Evolutionary conservation across 208 protist genomes (phyloP), one percentile per base, ranked within the genome.

Genomic region (Acanthamoeba culbertsoni): DNA sequence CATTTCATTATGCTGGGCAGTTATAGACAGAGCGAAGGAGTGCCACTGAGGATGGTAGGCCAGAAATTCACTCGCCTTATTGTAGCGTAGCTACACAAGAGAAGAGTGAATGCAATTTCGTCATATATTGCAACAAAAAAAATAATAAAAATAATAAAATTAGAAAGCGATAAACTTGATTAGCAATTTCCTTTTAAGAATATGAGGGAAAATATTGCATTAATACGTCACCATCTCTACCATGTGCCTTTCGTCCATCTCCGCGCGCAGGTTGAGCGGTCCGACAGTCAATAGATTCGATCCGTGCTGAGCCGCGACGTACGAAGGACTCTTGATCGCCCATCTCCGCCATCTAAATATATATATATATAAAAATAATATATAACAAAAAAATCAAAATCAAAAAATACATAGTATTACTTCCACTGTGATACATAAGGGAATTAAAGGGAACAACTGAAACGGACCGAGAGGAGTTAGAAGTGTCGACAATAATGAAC

Each of bases 231-330:
- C 84, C 84, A 91, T 23, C 35, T 91, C 84, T 16, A 65, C 26
- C 84, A 91, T 91, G 37, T 68, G 84, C 37, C 45, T 20, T 12
- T 75, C 33, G 43, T 91, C 84, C 84, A 91, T 91, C 37, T 91
- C 84, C 28, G 84, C 84, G 28, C 84, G 48, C 35, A 91, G 84
- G 84, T 91, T 91, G 35, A 91, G 45, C 20, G 84, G 84, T 2
- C 84, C 84, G 40, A 91, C 37, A 16, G 53, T 48, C 20, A 35
- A 23, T 12, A 91, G 68, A 53, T 91, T 45, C 6, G 84, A 43
- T 33, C 53, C 84, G n/a, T 48, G 45, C 43, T 59, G 31, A 20
- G 68, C 57, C n/a, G 84, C 2, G 37, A 91, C 84, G 28, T 68
- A 68, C 35, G 42, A 53, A 1, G 84, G 53, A 23, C 84, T 46